Percentiles rank a stretch among this genome's conserved stretches.
phyloP scores from a whole-genome alignment of 495 filamentous ascomycete species.

The Tuber umbilicatum region DNA sequence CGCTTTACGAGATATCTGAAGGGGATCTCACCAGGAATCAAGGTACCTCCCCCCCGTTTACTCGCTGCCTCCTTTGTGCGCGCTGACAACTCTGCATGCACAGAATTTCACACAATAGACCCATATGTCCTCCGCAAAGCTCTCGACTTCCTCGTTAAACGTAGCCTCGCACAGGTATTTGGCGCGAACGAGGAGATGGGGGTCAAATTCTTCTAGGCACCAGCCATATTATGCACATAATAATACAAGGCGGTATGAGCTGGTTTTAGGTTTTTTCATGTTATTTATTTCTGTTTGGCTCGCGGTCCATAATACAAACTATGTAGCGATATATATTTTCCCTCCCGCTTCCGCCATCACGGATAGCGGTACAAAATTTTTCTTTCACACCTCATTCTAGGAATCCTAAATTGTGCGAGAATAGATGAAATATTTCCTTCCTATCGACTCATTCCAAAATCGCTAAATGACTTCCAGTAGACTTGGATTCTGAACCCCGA shows the following conservation, averaged over 20 bases:
- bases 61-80: neutral
- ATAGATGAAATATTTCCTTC: no score
- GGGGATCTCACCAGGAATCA: slow-evolving; percentile 58
- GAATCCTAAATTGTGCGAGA: no score
- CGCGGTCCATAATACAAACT: neutral
- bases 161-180: slow-evolving; percentile 89
- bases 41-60: slow-evolving; percentile 44
- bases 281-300: neutral
- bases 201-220: slow-evolving; percentile 83
- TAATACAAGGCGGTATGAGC: neutral
- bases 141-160: slow-evolving; percentile 72
- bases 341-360: neutral
- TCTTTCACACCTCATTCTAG: neutral
- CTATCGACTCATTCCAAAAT: no score
- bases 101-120: slow-evolving; percentile 88
- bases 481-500: no score
- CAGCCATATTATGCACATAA: slow-evolving; percentile 2
- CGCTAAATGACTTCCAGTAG: no score
- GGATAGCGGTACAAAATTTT: neutral
- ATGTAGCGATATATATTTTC: neutral
- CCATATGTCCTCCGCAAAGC: slow-evolving; percentile 67
- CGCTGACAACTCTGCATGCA: slow-evolving; percentile 6
- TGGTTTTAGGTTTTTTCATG: neutral
- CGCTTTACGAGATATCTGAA: slow-evolving; percentile 66
- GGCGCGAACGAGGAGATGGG: slow-evolving; percentile 70